Conservation (phyloP, 208 protist genomes). For the Vickermania spadyakhi region DNA sequence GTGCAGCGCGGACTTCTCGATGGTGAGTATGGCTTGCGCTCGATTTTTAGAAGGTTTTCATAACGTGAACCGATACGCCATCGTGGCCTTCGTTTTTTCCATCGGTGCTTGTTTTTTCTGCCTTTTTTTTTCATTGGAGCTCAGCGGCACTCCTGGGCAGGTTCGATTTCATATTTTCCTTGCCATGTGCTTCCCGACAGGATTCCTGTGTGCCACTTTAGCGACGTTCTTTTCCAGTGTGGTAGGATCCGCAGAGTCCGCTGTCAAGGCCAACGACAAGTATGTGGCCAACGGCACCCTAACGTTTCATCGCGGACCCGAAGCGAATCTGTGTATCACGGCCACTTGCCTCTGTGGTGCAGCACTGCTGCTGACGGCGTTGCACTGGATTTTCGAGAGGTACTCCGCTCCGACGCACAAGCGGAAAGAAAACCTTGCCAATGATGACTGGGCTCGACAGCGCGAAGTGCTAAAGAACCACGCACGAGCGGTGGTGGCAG, state of each 20-base stretch:
- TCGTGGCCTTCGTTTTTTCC: background rate
- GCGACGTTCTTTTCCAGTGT: background rate
- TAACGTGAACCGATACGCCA: background rate
- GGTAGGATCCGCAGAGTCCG: background rate
- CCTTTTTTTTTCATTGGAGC: background rate
- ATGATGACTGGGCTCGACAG: slow-evolving; percentile 71
- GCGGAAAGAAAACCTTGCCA: slow-evolving; percentile 32
- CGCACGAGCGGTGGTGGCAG: slow-evolving; percentile 42
- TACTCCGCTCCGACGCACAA: background rate
- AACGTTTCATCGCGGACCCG: background rate
- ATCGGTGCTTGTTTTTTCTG: background rate
- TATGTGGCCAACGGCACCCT: background rate
- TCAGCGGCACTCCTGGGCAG: background rate
- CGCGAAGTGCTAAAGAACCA: slow-evolving; percentile 50
- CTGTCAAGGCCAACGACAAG: background rate
- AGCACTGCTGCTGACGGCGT: background rate
- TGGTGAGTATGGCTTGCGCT: background rate
- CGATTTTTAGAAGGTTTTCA: background rate
- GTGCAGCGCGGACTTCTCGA: background rate
- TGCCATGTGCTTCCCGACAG: background rate
- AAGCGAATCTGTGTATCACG: background rate
- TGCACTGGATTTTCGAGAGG: background rate
- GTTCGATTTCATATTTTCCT: background rate
- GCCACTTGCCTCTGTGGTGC: background rate
- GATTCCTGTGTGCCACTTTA: background rate